Evolutionary conservation across 768 basidiomycete species (phyloP).

Genomic region (Lyophyllum shimeji): DNA sequence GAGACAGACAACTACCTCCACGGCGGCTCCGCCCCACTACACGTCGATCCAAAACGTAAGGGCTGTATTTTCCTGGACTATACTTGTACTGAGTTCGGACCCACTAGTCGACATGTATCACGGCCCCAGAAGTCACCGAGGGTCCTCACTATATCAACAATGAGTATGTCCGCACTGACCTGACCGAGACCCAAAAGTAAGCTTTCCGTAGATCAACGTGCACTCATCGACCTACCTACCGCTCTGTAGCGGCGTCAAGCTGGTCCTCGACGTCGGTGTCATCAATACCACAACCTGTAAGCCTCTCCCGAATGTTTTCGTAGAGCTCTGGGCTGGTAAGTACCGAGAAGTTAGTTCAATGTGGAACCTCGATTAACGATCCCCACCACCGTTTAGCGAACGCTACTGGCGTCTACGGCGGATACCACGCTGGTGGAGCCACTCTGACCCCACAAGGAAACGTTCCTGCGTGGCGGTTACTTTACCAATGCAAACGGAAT

Average conservation of each 20-base stretch:
- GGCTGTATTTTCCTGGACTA: neutral
- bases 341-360: too few species aligned
- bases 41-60: slow-evolving; percentile 9
- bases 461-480: slow-evolving; percentile 33
- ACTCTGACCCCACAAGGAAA: slow-evolving; percentile 21
- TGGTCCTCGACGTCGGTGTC: slow-evolving; percentile 36
- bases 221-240: neutral
- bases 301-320: slow-evolving; percentile 31
- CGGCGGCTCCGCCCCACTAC: slow-evolving; percentile 4
- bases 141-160: slow-evolving; percentile 26
- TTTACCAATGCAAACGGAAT: slow-evolving; percentile 28
- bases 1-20: slow-evolving; percentile 9
- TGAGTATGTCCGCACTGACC: slow-evolving; percentile 24
- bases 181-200: slow-evolving; percentile 25
- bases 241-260: slow-evolving; percentile 25
- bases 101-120: slow-evolving; percentile 1
- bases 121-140: slow-evolving; percentile 12
- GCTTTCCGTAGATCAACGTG: neutral
- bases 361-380: too few species aligned
- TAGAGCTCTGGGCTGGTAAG: slow-evolving; percentile 34
- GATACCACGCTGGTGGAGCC: slow-evolving; percentile 16
- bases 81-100: too few species aligned
- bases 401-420: slow-evolving; percentile 26
- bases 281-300: slow-evolving; percentile 36
- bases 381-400: slow-evolving; percentile 23